These are phyloP conservation scores for Amylocarpus encephaloides DNA, from an alignment of 2,329 filamentous ascomycete genomes.

Conservation along the genomic window DNA sequence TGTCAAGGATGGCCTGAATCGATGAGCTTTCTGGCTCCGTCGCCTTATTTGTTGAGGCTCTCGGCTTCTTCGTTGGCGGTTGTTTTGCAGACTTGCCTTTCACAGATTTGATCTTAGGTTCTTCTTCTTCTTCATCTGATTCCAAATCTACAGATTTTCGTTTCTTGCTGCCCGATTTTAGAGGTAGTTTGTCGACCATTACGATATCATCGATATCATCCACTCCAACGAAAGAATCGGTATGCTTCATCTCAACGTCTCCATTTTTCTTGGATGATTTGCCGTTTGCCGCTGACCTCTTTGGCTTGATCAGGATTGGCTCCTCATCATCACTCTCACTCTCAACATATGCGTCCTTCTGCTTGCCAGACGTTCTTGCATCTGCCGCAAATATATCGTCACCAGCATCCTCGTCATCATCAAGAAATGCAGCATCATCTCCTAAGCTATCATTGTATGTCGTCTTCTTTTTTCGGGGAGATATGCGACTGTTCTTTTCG, in stretches of 20 bases:
- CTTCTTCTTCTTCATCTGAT: constrained; percentile 48
- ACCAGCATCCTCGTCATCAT: constrained; percentile 64
- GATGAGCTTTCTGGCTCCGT: constrained; percentile 60
- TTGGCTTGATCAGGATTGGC: constrained; percentile 49
- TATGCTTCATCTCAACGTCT: constrained; percentile 39
- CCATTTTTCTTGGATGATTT: constrained; percentile 37
- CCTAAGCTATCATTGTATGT: constrained; percentile 28
- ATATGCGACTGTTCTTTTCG: constrained; percentile 22
- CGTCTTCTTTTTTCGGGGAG: constrained; percentile 25
- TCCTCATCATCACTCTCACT: constrained; percentile 67
- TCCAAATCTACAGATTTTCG: constrained; percentile 51
- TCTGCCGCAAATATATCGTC: constrained; percentile 81
- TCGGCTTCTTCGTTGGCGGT: constrained; percentile 30
- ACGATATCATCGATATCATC: constrained; percentile 42
- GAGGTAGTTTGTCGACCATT: constrained; percentile 24
- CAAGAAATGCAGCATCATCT: constrained; percentile 52
- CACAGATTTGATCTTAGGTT: constrained; percentile 51
- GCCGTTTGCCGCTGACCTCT: constrained; percentile 35
- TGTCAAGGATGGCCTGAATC: constrained; percentile 80
- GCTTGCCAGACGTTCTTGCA: constrained; percentile 57
- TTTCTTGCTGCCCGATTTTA: constrained; percentile 39
- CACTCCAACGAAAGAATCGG: constrained; percentile 22
- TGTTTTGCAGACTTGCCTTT: constrained; percentile 29
- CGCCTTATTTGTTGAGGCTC: constrained; percentile 48
- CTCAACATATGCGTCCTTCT: constrained; percentile 68